These are phyloP conservation scores for Aureobasidium sp. DNA, from an alignment of 2,329 filamentous ascomycete genomes.

Conservation along the genomic window DNA sequence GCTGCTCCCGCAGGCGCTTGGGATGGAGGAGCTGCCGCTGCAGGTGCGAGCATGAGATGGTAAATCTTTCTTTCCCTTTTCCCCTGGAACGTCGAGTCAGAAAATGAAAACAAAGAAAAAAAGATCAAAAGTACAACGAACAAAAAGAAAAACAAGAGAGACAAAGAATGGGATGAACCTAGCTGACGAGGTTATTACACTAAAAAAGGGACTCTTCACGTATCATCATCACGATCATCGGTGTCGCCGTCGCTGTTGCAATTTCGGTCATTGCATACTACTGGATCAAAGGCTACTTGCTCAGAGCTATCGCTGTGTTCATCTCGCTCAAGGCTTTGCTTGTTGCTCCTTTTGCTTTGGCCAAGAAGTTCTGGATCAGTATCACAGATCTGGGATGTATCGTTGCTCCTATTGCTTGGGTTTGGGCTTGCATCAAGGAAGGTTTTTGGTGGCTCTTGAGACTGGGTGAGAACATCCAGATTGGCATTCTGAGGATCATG, in stretches of 20 bases:
- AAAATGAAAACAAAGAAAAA: neutral
- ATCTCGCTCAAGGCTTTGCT: neutral
- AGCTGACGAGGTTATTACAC: neutral
- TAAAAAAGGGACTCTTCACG: neutral
- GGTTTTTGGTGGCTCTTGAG: neutral
- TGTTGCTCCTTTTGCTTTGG: neutral
- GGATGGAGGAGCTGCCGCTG: neutral
- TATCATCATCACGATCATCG: neutral
- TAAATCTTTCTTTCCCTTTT: neutral
- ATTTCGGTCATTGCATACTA: neutral
- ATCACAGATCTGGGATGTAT: neutral
- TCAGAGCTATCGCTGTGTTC: neutral
- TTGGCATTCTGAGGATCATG: neutral
- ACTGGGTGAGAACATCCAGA: neutral
- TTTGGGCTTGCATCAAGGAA: neutral
- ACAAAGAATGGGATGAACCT: neutral
- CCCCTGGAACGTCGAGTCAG: neutral
- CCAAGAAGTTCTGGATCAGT: neutral
- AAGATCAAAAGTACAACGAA: neutral
- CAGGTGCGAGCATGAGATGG: neutral
- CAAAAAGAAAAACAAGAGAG: neutral
- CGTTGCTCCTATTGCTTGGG: neutral
- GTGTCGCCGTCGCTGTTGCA: neutral
- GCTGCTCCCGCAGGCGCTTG: neutral
- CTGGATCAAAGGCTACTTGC: slow-evolving; percentile 13